These are phyloP conservation scores for Avena sativa DNA, from an alignment of 176 grass and related monocot genomes.

Conservation along the genomic window DNA sequence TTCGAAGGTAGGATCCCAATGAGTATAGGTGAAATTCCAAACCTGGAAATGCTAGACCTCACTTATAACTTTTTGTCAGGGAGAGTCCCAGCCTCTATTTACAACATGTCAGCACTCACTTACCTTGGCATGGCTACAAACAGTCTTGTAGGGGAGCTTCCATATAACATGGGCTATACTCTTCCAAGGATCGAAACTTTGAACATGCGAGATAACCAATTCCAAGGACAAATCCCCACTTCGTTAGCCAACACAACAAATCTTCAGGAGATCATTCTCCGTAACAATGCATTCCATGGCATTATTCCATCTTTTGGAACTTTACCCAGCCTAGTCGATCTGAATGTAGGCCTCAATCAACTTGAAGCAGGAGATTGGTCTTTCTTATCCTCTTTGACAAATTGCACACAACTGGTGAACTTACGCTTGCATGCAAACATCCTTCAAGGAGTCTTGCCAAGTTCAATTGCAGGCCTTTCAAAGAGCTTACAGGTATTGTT, in stretches of 20 bases:
- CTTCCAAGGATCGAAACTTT: constrained; percentile 43
- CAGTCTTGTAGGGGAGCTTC: constrained; percentile 33
- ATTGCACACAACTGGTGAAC: constrained; percentile 34
- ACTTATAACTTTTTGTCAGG: constrained; percentile 7
- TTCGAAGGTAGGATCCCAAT: background rate
- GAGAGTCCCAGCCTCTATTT: constrained; percentile 36
- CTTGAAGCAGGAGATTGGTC: constrained; percentile 57
- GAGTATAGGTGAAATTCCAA: constrained; percentile 19
- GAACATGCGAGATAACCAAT: constrained; percentile 7
- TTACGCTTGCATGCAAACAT: constrained; percentile 10
- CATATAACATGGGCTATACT: constrained; percentile 5
- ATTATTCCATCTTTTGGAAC: constrained; percentile 33
- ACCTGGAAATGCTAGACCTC: constrained; percentile 6
- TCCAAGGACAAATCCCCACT: constrained; percentile 31
- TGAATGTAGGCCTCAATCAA: constrained; percentile 35
- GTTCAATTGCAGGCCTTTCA: background rate
- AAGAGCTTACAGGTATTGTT: background rate
- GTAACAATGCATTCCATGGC: constrained; percentile 34
- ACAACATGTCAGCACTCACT: constrained; percentile 45
- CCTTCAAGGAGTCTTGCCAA: constrained; percentile 38
- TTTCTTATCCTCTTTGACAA: constrained; percentile 45
- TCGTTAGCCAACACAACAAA: constrained; percentile 26
- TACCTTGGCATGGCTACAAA: constrained; percentile 15
- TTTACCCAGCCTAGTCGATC: background rate
- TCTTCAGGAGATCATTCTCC: background rate